These are phyloP conservation scores for Phytophthora sp. DNA, from an alignment of 352 stramenopile genomes.

Conservation along the genomic window DNA sequence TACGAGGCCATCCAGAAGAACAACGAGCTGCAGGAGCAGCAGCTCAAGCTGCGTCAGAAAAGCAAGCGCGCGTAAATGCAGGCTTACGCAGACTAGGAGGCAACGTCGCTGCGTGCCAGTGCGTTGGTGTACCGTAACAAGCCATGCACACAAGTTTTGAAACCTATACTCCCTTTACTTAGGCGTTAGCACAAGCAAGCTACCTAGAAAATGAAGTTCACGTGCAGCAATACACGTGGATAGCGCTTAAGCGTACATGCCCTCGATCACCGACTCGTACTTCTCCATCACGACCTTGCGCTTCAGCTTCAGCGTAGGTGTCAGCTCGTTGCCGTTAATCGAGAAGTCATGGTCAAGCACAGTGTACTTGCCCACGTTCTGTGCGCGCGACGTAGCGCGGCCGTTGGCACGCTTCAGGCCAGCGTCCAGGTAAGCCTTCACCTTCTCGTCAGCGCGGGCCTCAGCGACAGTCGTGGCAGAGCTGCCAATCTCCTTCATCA, in stretches of 20 bases:
- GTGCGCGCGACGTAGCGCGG: slow-evolving; percentile 77
- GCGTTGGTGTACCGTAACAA: slow-evolving; percentile 12
- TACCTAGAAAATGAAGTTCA: slow-evolving; percentile 26
- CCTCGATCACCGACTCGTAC: slow-evolving; percentile 89
- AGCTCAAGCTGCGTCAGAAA: slow-evolving; percentile 57
- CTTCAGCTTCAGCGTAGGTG: slow-evolving; percentile 97
- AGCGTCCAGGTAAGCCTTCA: slow-evolving; percentile 75
- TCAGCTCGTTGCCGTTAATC: slow-evolving; percentile 92
- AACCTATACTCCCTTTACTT: slow-evolving; percentile 32
- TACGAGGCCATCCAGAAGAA: slow-evolving; percentile 78
- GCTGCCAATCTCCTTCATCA: slow-evolving; percentile 71
- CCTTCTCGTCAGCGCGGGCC: slow-evolving; percentile 74
- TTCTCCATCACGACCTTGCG: slow-evolving; percentile 93
- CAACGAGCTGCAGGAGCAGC: slow-evolving; percentile 77
- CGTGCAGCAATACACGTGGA: slow-evolving; percentile 5
- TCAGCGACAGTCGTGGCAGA: slow-evolving; percentile 72
- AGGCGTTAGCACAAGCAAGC: slow-evolving; percentile 21
- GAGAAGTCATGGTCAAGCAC: slow-evolving; percentile 92
- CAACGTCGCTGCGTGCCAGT: not conserved
- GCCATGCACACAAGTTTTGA: slow-evolving; percentile 19
- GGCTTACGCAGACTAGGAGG: not conserved
- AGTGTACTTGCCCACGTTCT: slow-evolving; percentile 88
- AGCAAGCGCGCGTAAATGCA: slow-evolving; percentile 44
- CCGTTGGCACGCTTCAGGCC: slow-evolving; percentile 83
- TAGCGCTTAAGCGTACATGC: slow-evolving; percentile 81